Evolutionary conservation across 1,284 basidiomycete species (phyloP).

Genomic region (Bjerkandera adusta): DNA sequence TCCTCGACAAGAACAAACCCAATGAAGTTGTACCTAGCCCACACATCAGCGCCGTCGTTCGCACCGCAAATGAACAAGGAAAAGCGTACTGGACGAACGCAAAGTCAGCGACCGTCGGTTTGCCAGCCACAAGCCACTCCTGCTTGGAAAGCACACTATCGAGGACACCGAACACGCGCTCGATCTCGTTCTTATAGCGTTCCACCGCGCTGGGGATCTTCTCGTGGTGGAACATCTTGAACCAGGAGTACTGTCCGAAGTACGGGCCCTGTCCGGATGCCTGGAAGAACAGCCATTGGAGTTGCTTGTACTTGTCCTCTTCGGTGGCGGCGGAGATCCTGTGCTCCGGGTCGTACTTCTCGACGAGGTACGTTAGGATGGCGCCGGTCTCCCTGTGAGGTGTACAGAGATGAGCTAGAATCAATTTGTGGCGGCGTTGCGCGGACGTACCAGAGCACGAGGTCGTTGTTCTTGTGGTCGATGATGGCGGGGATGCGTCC

Average conservation of each 20-base stretch:
- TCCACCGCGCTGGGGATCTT: slow-evolving; percentile 21
- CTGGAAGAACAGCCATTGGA: slow-evolving; percentile 22
- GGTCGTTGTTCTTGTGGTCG: slow-evolving; percentile 29
- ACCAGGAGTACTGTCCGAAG: slow-evolving; percentile 21
- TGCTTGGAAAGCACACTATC: slow-evolving; percentile 18
- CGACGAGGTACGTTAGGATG: slow-evolving; percentile 26
- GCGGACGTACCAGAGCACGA: slow-evolving; percentile 10
- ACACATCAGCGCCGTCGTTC: too few relatives aligned
- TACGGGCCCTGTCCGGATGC: slow-evolving; percentile 22
- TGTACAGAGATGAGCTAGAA: neutral
- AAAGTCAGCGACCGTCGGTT: slow-evolving; percentile 9
- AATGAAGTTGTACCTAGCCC: too few relatives aligned
- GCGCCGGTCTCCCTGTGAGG: slow-evolving; percentile 31
- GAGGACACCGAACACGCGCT: slow-evolving; percentile 27
- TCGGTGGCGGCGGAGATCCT: slow-evolving; percentile 20
- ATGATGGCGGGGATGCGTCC: slow-evolving; percentile 28
- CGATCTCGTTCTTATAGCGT: slow-evolving; percentile 27
- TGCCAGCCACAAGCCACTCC: slow-evolving; percentile 10
- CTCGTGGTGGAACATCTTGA: slow-evolving; percentile 18
- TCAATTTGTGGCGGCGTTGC: neutral
- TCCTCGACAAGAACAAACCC: too few relatives aligned
- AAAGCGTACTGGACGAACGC: slow-evolving; percentile 10
- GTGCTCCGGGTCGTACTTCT: slow-evolving; percentile 27
- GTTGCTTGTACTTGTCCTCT: slow-evolving; percentile 16
- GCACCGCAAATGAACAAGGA: too few relatives aligned